Evolutionary conservation across 2,329 filamentous ascomycete species (phyloP), one percentile per base, ranked within the genome.

Genomic region (Chaetothyriales sp.): DNA sequence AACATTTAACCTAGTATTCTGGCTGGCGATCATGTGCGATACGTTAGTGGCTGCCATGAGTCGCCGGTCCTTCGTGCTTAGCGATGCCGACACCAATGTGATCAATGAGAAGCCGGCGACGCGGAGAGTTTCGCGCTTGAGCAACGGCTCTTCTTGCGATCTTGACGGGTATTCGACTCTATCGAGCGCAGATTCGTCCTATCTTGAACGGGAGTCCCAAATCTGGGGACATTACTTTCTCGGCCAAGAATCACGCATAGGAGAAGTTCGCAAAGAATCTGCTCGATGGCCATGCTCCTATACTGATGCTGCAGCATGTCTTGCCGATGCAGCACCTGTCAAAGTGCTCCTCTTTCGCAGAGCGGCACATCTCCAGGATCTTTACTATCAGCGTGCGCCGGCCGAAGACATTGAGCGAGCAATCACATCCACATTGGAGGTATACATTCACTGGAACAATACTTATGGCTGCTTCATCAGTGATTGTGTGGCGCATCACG

Each of bases 1-100:
- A 9, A 79, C 77, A 0, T 67, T 80, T 22, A 69, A 74, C 10
- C 63, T 80, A 9, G 59, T 80, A 2, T 80, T 76, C 58, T 81
- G 77, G 77, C 65, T 81, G 15, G 74, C 73, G 0, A 67, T 79
- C 46, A 80, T 80, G 77, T 76, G 78, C 47, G 77, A 80, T 58
- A 80, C 77, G 0, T 63, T 79, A 7, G 77, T 74, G 0, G 71
- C 77, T 0, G 75, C 75, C 1, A 76, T 80, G 68, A 69, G 74
- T 48, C 66, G 70, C 48, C 69, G 70, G 1, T 69, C 71, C 2
- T 60, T 72, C 0, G 68, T 73, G 0, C 66, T 74, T 4, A 69
- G 67, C 1, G 70, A 73, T 53, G 71, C 73, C 55, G 72, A 74
- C 50, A 72, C 69, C 50, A 66, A 71, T 44, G 64, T 70, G 33